Percentiles rank a stretch among this genome's conserved stretches.
These are phyloP conservation scores for Boehmeria nivea DNA, from an alignment of 306 rosid genomes.

Conservation along the genomic window DNA sequence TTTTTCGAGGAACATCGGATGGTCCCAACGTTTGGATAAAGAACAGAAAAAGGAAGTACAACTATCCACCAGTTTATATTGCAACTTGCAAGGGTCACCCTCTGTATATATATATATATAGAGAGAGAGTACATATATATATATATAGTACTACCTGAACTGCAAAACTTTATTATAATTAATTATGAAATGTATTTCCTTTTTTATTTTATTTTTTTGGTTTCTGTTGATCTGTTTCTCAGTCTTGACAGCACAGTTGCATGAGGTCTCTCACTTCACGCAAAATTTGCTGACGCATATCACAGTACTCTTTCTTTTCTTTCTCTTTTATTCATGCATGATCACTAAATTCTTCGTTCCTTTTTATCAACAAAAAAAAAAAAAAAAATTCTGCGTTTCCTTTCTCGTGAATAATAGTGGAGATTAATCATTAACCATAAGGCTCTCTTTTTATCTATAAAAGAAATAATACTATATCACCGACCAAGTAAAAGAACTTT, in stretches of 20 bases:
- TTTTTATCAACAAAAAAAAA: no score
- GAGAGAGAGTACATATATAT: no score
- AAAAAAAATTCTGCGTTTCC: no score
- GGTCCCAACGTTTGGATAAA: neutral
- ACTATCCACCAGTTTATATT: neutral
- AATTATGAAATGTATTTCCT: neutral
- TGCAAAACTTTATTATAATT: no score
- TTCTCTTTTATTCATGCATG: neutral
- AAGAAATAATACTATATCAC: no score
- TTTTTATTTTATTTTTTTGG: neutral
- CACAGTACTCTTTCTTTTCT: conserved; percentile 9
- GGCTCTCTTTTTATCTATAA: no score
- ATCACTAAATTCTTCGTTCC: neutral
- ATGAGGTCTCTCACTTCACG: conserved; percentile 19
- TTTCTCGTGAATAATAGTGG: no score
- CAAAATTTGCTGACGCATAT: conserved; percentile 21
- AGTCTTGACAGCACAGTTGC: conserved; percentile 7
- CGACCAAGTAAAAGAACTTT: no score
- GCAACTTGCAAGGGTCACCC: no score
- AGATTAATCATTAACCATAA: no score
- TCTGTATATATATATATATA: no score
- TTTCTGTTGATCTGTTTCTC: neutral
- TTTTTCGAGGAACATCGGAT: conserved; percentile 20
- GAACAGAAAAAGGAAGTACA: neutral
- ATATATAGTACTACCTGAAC: no score